Evolutionary conservation across 2,329 filamentous ascomycete species (phyloP).

Genomic region (Arthrobotrys sinensis): DNA sequence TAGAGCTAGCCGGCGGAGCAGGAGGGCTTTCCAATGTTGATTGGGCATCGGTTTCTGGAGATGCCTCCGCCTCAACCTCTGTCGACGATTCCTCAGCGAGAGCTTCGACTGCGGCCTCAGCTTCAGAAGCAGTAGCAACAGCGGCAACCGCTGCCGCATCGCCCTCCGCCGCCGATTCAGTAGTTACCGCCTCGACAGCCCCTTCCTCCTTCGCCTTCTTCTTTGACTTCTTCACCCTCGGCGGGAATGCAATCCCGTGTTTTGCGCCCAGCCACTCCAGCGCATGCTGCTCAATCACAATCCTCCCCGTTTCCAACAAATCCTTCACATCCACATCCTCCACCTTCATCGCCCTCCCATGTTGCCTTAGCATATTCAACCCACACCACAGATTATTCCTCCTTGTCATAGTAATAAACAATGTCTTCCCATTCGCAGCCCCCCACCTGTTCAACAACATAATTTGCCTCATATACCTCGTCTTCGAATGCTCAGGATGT

Average conservation of each 20-base stretch:
- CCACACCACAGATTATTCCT: slow-evolving; percentile 78
- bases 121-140: slow-evolving; percentile 24
- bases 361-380: slow-evolving; percentile 75
- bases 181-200: neutral
- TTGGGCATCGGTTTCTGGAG: slow-evolving; percentile 17
- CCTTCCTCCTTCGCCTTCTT: slow-evolving; percentile 11
- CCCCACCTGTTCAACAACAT: slow-evolving; percentile 81
- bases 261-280: slow-evolving; percentile 80
- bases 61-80: slow-evolving; percentile 1
- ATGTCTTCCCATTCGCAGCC: slow-evolving; percentile 77
- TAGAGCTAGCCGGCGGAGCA: neutral
- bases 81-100: slow-evolving; percentile 7
- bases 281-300: slow-evolving; percentile 88
- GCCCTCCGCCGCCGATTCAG: neutral
- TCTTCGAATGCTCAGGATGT: slow-evolving; percentile 77
- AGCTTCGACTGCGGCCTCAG: slow-evolving; percentile 8
- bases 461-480: slow-evolving; percentile 77
- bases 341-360: slow-evolving; percentile 79
- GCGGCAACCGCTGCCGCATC: slow-evolving; percentile 23
- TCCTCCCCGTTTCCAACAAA: slow-evolving; percentile 83
- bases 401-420: slow-evolving; percentile 78
- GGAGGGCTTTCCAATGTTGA: slow-evolving; percentile 6
- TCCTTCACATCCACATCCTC: slow-evolving; percentile 97
- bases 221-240: slow-evolving; percentile 36
- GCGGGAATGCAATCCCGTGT: slow-evolving; percentile 69